A percentile compares a stretch with the other conserved stretches of the same genome.
These are phyloP conservation scores for Yarrowia osloensis DNA, from an alignment of 805 yeast species.

Conservation along the genomic window DNA sequence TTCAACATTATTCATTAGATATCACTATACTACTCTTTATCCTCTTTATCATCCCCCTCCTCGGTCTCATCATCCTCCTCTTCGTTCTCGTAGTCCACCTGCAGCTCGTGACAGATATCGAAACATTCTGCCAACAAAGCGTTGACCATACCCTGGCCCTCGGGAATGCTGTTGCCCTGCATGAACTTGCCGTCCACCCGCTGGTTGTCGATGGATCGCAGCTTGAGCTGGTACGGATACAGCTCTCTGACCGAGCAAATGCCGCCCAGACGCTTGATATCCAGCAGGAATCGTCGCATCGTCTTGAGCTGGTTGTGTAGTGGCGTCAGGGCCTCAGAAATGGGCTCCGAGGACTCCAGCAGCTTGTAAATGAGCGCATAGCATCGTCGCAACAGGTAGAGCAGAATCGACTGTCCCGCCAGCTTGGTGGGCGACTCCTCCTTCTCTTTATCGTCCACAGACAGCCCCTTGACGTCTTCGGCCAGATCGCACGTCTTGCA, in stretches of 20 bases:
- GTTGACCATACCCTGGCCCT: constrained; percentile 95
- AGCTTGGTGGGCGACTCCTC: constrained; percentile 32
- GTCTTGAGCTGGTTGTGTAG: constrained; percentile 92
- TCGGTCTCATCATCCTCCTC: constrained; percentile 7
- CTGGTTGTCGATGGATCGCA: constrained; percentile 83
- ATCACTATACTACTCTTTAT: background rate
- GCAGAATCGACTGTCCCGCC: constrained; percentile 48
- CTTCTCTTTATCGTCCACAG: background rate
- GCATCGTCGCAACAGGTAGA: constrained; percentile 85
- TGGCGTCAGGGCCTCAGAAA: constrained; percentile 89
- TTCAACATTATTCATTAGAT: too few species aligned
- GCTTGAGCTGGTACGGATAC: constrained; percentile 93
- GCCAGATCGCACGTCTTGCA: background rate
- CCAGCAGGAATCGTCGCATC: constrained; percentile 84
- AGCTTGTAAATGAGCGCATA: constrained; percentile 88
- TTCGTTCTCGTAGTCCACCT: constrained; percentile 46
- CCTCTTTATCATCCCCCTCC: constrained; percentile 3
- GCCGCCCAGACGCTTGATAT: constrained; percentile 91
- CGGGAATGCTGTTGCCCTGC: constrained; percentile 87
- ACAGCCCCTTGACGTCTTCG: background rate
- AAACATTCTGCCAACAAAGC: constrained; percentile 92
- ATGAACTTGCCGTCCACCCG: constrained; percentile 91
- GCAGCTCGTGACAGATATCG: constrained; percentile 87
- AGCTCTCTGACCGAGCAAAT: constrained; percentile 82
- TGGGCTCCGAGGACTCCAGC: constrained; percentile 91